Evolutionary conservation across 2,329 filamentous ascomycete genomes (phyloP), one percentile per base, ranked within the genome.

Genomic region (Penicillium sp.): DNA sequence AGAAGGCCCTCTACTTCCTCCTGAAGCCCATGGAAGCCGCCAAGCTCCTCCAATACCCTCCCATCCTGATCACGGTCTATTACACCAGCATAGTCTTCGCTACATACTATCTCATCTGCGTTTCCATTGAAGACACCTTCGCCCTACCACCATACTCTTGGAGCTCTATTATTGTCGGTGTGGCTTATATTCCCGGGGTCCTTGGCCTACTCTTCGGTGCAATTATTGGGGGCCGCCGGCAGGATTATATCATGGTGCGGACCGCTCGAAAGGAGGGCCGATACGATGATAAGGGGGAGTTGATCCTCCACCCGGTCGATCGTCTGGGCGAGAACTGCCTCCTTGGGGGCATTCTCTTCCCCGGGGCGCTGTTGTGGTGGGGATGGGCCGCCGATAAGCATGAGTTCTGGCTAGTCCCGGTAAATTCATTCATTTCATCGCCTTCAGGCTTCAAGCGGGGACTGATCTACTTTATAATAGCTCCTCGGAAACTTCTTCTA

Each of bases 201-300:
- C 29, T 53, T 9, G 50, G 50, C 1, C 31, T 45, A 17, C 17
- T 44, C 15, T 10, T 47, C 2, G 39, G 38, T 10, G 31, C 39
- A 1, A 45, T 47, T 2, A 10, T 53, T 25, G 50, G 50, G 0
- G 50, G 50, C 29, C 39, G 41, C 27, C 47, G 50, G 50, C 29
- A 45, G 19, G 50, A 53, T 31, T 47, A 53, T 31, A 53, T 53
- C 15, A 53, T 53, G 50, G 8, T 6, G n/a, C 50, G 50, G 8
- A 42, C 42, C 1, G 50, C 50, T 13, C 12, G 27, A 23, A 44
- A 53, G 31, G 39, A 42, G 9, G 23, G 31, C 1, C 50, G 41
- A 33, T 53, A 47, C 4, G 10, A 47, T 13, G 33, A 38, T 10
- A 25, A 36, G 9, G 50, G 50, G 1, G 23, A 45, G 10, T 35